Evolutionary conservation across 306 rosid genomes (phyloP), one percentile per base, ranked within the genome.

Genomic region (Pachyrhizus erosus): DNA sequence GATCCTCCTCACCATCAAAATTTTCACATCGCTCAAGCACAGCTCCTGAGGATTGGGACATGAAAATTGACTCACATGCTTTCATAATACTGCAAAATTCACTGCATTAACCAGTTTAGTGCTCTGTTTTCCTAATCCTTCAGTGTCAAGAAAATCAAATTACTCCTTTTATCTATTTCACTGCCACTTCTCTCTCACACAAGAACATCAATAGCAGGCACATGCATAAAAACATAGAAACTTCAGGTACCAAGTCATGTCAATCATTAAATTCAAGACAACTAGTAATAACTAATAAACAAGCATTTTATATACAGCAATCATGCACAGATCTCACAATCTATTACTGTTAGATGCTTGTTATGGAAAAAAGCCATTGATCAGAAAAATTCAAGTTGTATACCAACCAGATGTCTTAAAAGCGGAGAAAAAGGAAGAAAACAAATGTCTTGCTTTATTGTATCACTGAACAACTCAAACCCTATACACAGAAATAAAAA

Each of bases 291-390:
- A 43, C 60, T 55, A 57, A 51, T 43, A 21, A 57, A 43, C 1
- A 29, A 39, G 42, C 9, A 5, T 57, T 12, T 54, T 43, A 46
- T 3, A 13, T 9, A 31, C 20, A 71, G 24, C 45, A 81, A 48
- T 23, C n/a, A 17, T 24, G 29, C 43, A 43, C 31, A 66, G 42
- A 52, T 75, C 81, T 66, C 70, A 82, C 85, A 43, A 75, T 52
- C 27, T 65, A 62, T 75, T 74, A 40, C 33, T 13, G 9, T 51
- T 70, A 82, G 51, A 82, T 43, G 76, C 62, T 75, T 82, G 71
- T 65, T 40, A 37, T 60, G 11, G 52, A 2, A 3, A 75, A 75
- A 57, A 75, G 40, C 2, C 85, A 54, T 75, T 60, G 7, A 39
- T 29, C 27, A 66, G 76, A 3, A 75, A 75, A 52, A 27, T 24